Evolutionary conservation across 805 yeast species (phyloP), one percentile per base, ranked within the genome.

Genomic region (Candida ascalaphidarum): DNA sequence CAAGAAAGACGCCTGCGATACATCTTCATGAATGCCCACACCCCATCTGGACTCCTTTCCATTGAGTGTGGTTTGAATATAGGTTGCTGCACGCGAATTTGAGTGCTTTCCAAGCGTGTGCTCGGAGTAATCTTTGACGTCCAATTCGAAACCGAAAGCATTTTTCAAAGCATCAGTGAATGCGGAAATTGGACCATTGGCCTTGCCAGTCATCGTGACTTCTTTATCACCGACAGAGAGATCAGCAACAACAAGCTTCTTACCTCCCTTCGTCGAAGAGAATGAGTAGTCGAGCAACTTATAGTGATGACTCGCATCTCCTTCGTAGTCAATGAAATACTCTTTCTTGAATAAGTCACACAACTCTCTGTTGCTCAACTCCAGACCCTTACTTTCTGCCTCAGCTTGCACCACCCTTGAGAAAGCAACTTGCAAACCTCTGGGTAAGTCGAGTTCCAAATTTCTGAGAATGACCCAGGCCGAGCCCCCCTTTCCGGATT

Each of bases 1-100:
- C 42, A 71, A 68, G 44, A 83, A 71, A 5, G 94, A 77, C 26
- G 96, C 92, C 47, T 78, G 80, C 15, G 94, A 79, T 30, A 83
- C 92, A 58, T 88, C 95, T 56, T 78, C 89, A 50, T 84, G 79
- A 36, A 85, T 75, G 48, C 95, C 96, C 34, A 88, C 88, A 58
- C 96, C 96, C 95, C 96, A 88, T 44, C 54, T 54, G 34, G 56
- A 46, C 26, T 33, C 20, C 3, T 41, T 41, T 13, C 36, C 36
- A 2, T 27, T 19, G 17, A 37, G 29, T 13, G 35, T 26, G 2
- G 44, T 43, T 19, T 65, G 63, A 40, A 74, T 70, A 44, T 77
- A 82, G n/a, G 89, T 71, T 10, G 81, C 92, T 29, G 94, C 94
- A 51, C 71, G 69, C 29, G 82, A 66, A 32, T 67, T 60, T 7